Conservation (phyloP, 768 basidiomycete species). For the Tricholoma furcatifolium region DNA sequence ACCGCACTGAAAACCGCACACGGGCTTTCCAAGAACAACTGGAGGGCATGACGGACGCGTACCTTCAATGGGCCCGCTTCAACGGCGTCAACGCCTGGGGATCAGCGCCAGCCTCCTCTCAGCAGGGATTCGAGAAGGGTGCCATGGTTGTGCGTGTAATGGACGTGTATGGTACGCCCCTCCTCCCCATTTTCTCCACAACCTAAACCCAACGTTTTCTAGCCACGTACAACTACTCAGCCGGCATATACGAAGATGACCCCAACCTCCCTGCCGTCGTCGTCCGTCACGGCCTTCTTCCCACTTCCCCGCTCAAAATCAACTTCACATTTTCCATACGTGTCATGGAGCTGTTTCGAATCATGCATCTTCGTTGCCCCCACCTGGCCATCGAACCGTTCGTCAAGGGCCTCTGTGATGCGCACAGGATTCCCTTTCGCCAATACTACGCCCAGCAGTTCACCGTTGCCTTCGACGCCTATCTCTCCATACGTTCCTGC, state of each 20-base stretch:
- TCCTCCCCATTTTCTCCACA: not conserved
- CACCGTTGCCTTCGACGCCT: not conserved
- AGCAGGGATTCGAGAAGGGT: too few relatives aligned
- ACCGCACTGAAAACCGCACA: too few relatives aligned
- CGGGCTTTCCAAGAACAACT: too few relatives aligned
- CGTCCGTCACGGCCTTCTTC: not conserved
- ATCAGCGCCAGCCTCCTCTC: too few relatives aligned
- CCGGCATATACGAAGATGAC: not conserved
- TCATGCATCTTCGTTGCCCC: too few relatives aligned
- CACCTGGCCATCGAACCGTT: too few relatives aligned
- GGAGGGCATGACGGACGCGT: too few relatives aligned
- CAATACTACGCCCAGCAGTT: conserved; percentile 4
- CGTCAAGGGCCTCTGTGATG: not conserved
- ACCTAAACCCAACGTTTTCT: too few relatives aligned
- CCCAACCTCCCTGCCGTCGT: not conserved
- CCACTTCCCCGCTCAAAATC: not conserved
- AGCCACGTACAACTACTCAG: not conserved
- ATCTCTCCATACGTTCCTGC: not conserved
- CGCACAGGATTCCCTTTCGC: conserved; percentile 1
- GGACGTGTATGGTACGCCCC: not conserved
- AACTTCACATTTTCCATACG: too few relatives aligned
- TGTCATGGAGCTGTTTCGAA: not conserved
- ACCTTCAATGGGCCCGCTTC: too few relatives aligned
- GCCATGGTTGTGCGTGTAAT: not conserved
- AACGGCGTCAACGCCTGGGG: too few relatives aligned